A percentile compares a stretch with the other conserved stretches of the same genome.
phyloP scores from a whole-genome alignment of 805 yeast species.

The Metschnikowia reukaufii region DNA sequence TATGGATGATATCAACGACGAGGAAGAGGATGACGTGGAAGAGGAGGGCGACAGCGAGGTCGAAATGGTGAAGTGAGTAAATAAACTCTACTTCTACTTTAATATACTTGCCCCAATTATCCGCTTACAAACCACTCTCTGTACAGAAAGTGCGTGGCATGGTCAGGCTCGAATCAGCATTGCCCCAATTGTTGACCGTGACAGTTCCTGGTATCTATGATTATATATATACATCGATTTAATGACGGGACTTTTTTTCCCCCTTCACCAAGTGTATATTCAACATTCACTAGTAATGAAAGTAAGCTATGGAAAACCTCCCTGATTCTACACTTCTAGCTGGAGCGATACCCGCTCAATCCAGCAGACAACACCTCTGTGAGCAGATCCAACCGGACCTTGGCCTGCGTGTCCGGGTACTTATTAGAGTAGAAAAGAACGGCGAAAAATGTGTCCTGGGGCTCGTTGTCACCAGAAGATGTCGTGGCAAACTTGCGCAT shows the following conservation, averaged over 20 bases:
- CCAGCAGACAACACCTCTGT: constrained; percentile 32
- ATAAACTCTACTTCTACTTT: background rate
- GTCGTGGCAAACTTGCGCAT: constrained; percentile 24
- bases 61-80: constrained; percentile 17
- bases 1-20: constrained; percentile 47
- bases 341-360: constrained; percentile 30
- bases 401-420: constrained; percentile 36
- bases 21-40: constrained; percentile 58
- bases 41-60: constrained; percentile 39
- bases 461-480: constrained; percentile 11
- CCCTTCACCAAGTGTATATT: background rate
- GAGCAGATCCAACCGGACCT: constrained; percentile 35
- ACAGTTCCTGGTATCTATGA: background rate
- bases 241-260: background rate
- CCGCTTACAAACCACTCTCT: background rate
- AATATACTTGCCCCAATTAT: too few relatives aligned
- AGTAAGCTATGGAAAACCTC: background rate
- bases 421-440: constrained; percentile 29
- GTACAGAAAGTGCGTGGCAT: too few relatives aligned
- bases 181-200: too few relatives aligned
- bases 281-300: background rate
- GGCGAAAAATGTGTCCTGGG: constrained; percentile 6
- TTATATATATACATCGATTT: background rate
- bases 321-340: background rate
- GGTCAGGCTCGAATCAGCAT: too few relatives aligned